Evolutionary conservation across 208 protist genomes (phyloP), one percentile per base, ranked within the genome.

Genomic region (Acanthamoeba pearcei): DNA sequence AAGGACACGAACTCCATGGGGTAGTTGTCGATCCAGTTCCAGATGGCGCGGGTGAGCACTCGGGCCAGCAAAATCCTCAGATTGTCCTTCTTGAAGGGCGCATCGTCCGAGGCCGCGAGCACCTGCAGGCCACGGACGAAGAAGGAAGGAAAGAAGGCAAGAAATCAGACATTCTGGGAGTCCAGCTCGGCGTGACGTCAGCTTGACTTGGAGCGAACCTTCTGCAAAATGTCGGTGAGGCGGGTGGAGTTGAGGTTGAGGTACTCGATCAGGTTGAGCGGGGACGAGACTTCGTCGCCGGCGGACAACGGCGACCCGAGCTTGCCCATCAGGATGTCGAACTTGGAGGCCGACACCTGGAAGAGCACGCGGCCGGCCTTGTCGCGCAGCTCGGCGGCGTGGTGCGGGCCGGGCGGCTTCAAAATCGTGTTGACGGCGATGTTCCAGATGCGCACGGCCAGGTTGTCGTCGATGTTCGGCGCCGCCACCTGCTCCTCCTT

Each of bases 1-100:
- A 96, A 42, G 38, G 88, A 62, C 12, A 96, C 95, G 86, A 96
- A 96, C 9, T 96, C 95, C 95, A 96, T 96, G 49, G 95, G 95
- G 51, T 96, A 96, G 46, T 96, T 94, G 60, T 96, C 95, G 27
- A 96, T 96, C 95, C 95, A 96, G 78, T 94, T 95, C 95, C 95
- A 96, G 42, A 96, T 93, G 57, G 95, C 95, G 17, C 92, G 89
- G 24, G 68, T 88, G 38, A 96, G 38, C 5, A 95, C 95, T 12
- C 94, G 95, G 42, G 88, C 76, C 10, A 96, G 42, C 22, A 96
- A 74, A 13, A 95, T 78, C 64, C 92, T 80, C 35, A 89, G 95
- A 55, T 88, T 83, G 15, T 96, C 95, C 24, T 96, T 96, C 62
- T 96, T 96, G 46, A 95, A 95, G 12, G 88, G 49, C 22, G 35